phyloP scores from a whole-genome alignment of 345 rosid species.

The Gossypium anomalum region DNA sequence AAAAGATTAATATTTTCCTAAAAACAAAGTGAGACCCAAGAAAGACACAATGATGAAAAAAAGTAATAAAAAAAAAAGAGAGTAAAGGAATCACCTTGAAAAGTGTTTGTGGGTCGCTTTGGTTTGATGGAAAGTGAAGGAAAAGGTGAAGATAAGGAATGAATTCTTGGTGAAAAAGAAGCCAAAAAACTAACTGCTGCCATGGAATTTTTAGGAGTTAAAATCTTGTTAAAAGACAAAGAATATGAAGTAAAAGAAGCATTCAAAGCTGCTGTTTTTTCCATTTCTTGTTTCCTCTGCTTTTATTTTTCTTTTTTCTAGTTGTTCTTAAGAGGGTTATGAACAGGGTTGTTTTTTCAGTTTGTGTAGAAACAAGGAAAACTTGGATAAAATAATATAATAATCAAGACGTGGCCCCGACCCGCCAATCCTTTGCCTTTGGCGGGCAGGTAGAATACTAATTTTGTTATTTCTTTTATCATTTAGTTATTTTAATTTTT shows the following conservation, averaged over 20 bases:
- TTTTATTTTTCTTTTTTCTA: no score
- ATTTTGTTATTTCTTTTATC: no score
- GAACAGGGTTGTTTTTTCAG: background rate
- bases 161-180: conserved; percentile 37
- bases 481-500: no score
- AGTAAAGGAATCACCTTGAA: conserved; percentile 44
- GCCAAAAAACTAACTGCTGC: conserved; percentile 22
- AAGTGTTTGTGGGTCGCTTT: conserved; percentile 29
- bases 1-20: background rate
- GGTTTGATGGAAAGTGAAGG: conserved; percentile 34
- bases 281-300: background rate
- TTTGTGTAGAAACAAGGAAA: background rate
- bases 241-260: conserved; percentile 19
- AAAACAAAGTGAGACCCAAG: conserved; percentile 8
- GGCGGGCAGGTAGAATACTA: background rate
- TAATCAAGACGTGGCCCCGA: background rate
- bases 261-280: background rate
- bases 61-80: background rate
- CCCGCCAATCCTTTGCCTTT: background rate
- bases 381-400: background rate
- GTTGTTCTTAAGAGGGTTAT: background rate
- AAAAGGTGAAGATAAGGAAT: conserved; percentile 20
- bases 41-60: background rate
- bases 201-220: conserved; percentile 21
- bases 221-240: conserved; percentile 26